Percentiles rank a stretch among this genome's conserved stretches.
Conservation (phyloP, 495 filamentous ascomycete species). For the Chaetomium fimeti region DNA sequence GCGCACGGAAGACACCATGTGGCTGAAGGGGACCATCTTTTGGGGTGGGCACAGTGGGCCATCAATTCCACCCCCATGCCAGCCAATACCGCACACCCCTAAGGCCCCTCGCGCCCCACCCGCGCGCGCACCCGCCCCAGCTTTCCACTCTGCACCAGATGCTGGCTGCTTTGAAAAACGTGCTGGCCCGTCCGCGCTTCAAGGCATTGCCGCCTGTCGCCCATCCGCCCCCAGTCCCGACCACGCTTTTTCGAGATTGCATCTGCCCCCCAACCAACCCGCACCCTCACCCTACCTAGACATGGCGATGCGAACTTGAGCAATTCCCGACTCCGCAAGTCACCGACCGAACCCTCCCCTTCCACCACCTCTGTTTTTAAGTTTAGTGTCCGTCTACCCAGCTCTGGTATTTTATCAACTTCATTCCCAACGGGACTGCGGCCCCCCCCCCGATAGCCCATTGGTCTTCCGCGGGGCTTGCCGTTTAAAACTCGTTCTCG, state of each 20-base stretch:
- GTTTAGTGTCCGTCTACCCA: background rate
- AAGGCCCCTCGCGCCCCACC: conserved; percentile 13
- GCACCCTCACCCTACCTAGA: background rate
- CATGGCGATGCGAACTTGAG: conserved; percentile 9
- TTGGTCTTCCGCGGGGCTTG: conserved; percentile 14
- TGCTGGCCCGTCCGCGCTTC: conserved; percentile 35
- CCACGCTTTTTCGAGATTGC: conserved; percentile 22
- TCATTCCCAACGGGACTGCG: background rate
- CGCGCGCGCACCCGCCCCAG: conserved; percentile 15
- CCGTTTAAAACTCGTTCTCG: background rate
- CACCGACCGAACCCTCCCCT: background rate
- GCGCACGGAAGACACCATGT: conserved; percentile 28
- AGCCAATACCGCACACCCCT: conserved; percentile 17
- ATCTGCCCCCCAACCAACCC: conserved; percentile 17
- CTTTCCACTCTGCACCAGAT: conserved; percentile 27
- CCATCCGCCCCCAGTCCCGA: conserved; percentile 13
- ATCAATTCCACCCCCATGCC: conserved; percentile 12
- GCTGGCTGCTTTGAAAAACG: conserved; percentile 39
- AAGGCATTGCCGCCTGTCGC: conserved; percentile 21
- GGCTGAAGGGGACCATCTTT: conserved; percentile 23
- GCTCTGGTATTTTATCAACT: background rate
- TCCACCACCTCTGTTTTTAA: conserved; percentile 4
- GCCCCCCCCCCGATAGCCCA: background rate
- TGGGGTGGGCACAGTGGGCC: conserved; percentile 15
- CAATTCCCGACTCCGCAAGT: conserved; percentile 11